Percentiles rank a stretch among this genome's conserved stretches.
These are phyloP conservation scores for Penicillium digitatum DNA, from an alignment of 2,329 filamentous ascomycete genomes.

Conservation along the genomic window DNA sequence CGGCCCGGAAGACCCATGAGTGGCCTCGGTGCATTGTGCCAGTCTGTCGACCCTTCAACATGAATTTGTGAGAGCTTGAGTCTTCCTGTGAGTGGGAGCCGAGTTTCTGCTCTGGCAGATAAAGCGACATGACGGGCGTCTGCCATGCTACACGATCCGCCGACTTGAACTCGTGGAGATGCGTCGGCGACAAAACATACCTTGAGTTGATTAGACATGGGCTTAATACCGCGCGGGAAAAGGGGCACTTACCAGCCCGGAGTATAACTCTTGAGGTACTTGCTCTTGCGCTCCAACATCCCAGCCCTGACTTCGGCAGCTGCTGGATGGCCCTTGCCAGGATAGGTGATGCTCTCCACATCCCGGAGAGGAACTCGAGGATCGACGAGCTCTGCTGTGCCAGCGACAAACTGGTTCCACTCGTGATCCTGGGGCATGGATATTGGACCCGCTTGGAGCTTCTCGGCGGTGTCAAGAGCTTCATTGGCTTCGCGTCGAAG, in stretches of 20 bases:
- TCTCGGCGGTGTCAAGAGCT: constrained; percentile 71
- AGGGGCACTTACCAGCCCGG: constrained; percentile 71
- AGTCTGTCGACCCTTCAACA: constrained; percentile 92
- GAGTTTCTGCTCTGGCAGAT: constrained; percentile 89
- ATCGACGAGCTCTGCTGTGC: constrained; percentile 81
- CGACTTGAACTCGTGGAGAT: constrained; percentile 98
- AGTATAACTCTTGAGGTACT: constrained; percentile 96
- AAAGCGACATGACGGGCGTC: constrained; percentile 92
- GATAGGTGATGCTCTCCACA: constrained; percentile 81
- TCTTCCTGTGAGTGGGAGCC: constrained; percentile 81
- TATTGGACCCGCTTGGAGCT: constrained; percentile 77
- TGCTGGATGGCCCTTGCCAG: constrained; percentile 79
- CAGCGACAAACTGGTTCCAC: constrained; percentile 77
- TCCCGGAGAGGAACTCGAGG: constrained; percentile 74
- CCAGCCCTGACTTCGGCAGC: constrained; percentile 82
- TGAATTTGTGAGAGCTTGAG: constrained; percentile 92
- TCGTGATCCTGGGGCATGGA: constrained; percentile 93
- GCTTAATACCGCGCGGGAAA: background rate
- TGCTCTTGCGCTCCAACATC: constrained; percentile 94
- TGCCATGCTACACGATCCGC: constrained; percentile 79
- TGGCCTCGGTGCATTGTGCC: constrained; percentile 82
- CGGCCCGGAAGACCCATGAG: constrained; percentile 65
- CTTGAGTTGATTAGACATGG: constrained; percentile 43
- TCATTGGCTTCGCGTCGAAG: constrained; percentile 87
- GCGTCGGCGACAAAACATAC: constrained; percentile 94